Base-by-base conservation (phyloP, 768 basidiomycete genomes). In the Agrocybe praecox region DNA sequence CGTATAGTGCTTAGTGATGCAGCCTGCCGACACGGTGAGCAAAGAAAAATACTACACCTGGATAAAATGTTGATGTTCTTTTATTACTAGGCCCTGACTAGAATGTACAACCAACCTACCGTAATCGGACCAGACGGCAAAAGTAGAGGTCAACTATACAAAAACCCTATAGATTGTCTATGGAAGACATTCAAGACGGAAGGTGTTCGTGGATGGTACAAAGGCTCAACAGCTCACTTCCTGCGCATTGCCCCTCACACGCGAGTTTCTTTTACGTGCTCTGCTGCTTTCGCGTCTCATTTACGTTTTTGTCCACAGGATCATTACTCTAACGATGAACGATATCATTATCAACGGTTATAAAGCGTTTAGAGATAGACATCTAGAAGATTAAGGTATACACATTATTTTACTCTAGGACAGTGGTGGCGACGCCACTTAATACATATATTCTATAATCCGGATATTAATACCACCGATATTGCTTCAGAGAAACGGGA, bases 101-200 rank as follows among this genome's bases (percentile, higher is more conserved):
- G 97, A 55, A 87, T 98, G 83, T 99, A 98, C 72, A 98, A 98
- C 67, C 97, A 96, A 78, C 91, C 93, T 10, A 94, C 93, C 0
- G 79, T 78, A 62, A 75, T 75, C 45, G 79, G 86, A 34, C 86
- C 89, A 2, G 80, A 89, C 62, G 94, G 94, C 32, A 86, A 76
- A 62, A 68, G 83, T 24, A 82, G 85, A 59, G 96, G 94, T 12
- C 76, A 85, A 1, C 74, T 96, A 18, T 97, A 98, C 74, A 90
- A 82, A 70, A 95, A 90, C 67, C 96, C 96, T 3, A 87, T 98
- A 64, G 95, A 98, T 65, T 98, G 96, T 74, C 76, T 99, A 49
- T 96, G 91, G 92, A 98, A 97, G 79, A 99, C 97, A 0, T 82
- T 92, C 62, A 87, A 87, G 68, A 77, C 88, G 0, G 97, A 99